Base-by-base conservation (phyloP, 2,329 filamentous ascomycete species). In the Didymella exigua region DNA sequence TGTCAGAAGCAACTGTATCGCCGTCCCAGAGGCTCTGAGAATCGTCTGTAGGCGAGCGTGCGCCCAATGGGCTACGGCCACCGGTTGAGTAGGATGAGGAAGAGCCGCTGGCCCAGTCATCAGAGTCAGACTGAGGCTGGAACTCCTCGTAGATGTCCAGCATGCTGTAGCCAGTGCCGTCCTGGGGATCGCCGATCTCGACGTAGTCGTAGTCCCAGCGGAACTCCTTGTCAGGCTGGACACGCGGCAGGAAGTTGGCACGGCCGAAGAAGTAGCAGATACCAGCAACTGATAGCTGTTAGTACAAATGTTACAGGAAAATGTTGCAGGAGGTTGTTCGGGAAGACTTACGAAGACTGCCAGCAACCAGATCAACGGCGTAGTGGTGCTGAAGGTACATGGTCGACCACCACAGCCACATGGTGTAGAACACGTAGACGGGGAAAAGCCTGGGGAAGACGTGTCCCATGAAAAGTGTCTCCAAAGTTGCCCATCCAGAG, bases 371-470 rank as follows among this genome's bases (percentile, higher is more conserved):
- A 75, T 98, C 93, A 34, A 98, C 89, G 27, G 93, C 93, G 73
- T 98, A 98, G 79, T 98, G 93, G 77, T 98, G 93, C 69, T 91
- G 96, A 47, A 98, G 85, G 73, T 98, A 97, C 91, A 98, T 96
- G 65, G 93, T 98, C 11, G 93, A 90, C 92, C 93, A 98, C 90
- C 92, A 97, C 68, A 97, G 87, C 93, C 93, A 97, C 72, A 89
- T 84, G 38, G 89, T 89, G 76, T 97, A 98, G 61, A 84, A 82
- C 60, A 93, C 84, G 77, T 96, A 96, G 48, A 95, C 77, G 11
- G 88, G 86, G 63, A 89, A 87, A 63, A 96, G 84, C 58, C 86
- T 86, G 4, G 93, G 93, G 81, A 98, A 97, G 73, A 90, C 87
- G 76, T 96, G 89, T 76, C 89, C 90, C 87, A 98, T 90, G 81